Percentiles rank a stretch among this genome's conserved stretches.
Evolutionary conservation across 148 eudicot species (phyloP).

Genomic region (Bassia scoparia): DNA sequence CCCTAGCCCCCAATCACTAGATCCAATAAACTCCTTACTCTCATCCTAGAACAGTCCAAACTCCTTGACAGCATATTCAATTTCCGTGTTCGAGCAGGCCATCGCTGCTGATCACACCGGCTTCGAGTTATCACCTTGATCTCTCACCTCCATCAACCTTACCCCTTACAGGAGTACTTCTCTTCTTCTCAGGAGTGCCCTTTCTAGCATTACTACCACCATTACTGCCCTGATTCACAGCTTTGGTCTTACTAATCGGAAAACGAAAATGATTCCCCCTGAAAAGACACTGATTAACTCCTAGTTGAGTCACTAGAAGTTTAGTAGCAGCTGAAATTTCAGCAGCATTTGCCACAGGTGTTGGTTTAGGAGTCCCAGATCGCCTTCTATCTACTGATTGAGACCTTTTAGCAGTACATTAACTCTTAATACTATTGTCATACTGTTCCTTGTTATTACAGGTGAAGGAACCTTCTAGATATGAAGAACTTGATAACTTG

Average conservation of each 20-base stretch:
- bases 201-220: slow-evolving; percentile 46
- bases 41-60: slow-evolving; percentile 47
- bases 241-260: slow-evolving; percentile 84
- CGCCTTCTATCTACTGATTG: slow-evolving; percentile 81
- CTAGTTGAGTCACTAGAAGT: slow-evolving; percentile 72
- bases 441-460: slow-evolving; percentile 33
- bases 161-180: slow-evolving; percentile 57
- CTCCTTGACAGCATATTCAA: slow-evolving; percentile 50
- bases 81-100: slow-evolving; percentile 69
- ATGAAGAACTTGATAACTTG: slow-evolving; percentile 46
- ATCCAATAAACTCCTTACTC: slow-evolving; percentile 45
- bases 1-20: slow-evolving; percentile 51
- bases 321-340: slow-evolving; percentile 70
- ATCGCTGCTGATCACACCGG: slow-evolving; percentile 66
- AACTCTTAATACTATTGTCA: slow-evolving; percentile 18
- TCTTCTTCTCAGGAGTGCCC: slow-evolving; percentile 75
- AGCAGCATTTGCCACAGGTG: slow-evolving; percentile 39
- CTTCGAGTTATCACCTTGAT: slow-evolving; percentile 57
- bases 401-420: slow-evolving; percentile 50
- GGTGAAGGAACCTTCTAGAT: slow-evolving; percentile 81
- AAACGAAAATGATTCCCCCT: slow-evolving; percentile 79
- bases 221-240: slow-evolving; percentile 39
- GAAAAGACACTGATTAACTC: slow-evolving; percentile 90
- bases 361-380: slow-evolving; percentile 41
- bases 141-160: slow-evolving; percentile 55